Conservation (phyloP, 2,329 filamentous ascomycete species). For the Chrysoporthe austroafricana region DNA sequence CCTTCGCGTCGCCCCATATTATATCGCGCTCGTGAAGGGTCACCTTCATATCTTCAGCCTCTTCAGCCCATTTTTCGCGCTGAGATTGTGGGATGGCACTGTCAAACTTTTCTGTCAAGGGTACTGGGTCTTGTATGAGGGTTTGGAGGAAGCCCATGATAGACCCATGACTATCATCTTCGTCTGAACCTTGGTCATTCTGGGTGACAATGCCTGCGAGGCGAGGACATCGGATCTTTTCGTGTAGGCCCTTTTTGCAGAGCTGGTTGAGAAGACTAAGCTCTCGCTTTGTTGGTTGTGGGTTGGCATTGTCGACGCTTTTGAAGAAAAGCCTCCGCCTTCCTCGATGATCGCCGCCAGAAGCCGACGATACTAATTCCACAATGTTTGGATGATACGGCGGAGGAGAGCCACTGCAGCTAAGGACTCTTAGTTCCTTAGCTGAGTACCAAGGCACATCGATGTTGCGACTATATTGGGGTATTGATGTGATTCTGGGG, state of each 20-base stretch:
- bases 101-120: slow-evolving; percentile 16
- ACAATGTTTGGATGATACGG: slow-evolving; percentile 19
- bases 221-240: slow-evolving; percentile 4
- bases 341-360: background rate
- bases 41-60: slow-evolving; percentile 6
- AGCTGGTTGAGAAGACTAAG: slow-evolving; percentile 7
- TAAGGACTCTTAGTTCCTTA: slow-evolving; percentile 3
- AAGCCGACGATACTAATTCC: background rate
- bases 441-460: slow-evolving; percentile 18
- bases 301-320: slow-evolving; percentile 18
- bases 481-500: slow-evolving; percentile 9
- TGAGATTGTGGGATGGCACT: slow-evolving; percentile 9
- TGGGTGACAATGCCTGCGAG: slow-evolving; percentile 16
- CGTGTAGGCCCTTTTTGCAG: slow-evolving; percentile 8
- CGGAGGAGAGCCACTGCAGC: slow-evolving; percentile 3
- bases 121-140: slow-evolving; percentile 9
- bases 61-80: slow-evolving; percentile 14
- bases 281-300: slow-evolving; percentile 19
- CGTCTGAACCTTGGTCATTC: background rate
- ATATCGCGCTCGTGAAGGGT: slow-evolving; percentile 19
- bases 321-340: slow-evolving; percentile 16
- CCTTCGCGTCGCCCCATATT: slow-evolving; percentile 39
- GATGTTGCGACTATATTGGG: slow-evolving; percentile 17
- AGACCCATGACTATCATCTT: background rate
- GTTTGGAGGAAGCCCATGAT: slow-evolving; percentile 23